phyloP scores from a whole-genome alignment of 306 rosid species.

The Inga laurina region DNA sequence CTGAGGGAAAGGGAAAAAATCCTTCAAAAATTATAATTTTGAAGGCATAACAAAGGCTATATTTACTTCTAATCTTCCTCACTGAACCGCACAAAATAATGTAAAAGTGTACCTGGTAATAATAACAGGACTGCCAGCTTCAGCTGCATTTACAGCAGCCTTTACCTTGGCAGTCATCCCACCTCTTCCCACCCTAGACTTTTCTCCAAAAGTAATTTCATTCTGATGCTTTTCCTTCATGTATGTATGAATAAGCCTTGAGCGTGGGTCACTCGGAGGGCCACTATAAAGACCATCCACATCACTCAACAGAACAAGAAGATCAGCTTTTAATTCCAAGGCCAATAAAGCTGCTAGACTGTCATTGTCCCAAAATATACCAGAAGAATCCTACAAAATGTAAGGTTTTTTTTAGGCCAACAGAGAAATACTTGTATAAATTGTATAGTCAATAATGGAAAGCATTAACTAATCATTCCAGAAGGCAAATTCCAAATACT shows the following conservation, averaged over 20 bases:
- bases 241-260: slow-evolving; percentile 91
- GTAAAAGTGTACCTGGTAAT: slow-evolving; percentile 71
- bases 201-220: slow-evolving; percentile 97
- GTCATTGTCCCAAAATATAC: slow-evolving; percentile 99
- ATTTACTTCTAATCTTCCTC: slow-evolving; percentile 18
- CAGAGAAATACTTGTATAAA: slow-evolving; percentile 7
- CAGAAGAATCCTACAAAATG: slow-evolving; percentile 86
- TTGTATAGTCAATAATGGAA: background rate
- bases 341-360: slow-evolving; percentile 97
- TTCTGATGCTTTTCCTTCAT: slow-evolving; percentile 83
- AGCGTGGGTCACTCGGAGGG: slow-evolving; percentile 93
- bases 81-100: slow-evolving; percentile 5
- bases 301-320: slow-evolving; percentile 93
- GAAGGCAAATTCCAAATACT: background rate
- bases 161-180: slow-evolving; percentile 99
- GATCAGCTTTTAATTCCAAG: slow-evolving; percentile 94
- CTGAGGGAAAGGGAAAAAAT: background rate
- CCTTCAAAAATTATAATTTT: slow-evolving; percentile 2
- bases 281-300: slow-evolving; percentile 96
- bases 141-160: slow-evolving; percentile 89
- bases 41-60: slow-evolving; percentile 14
- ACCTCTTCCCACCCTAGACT: slow-evolving; percentile 98
- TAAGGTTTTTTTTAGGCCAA: background rate
- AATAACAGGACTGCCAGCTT: slow-evolving; percentile 94
- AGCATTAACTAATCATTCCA: slow-evolving; percentile 13